Evolutionary conservation across 805 yeast species (phyloP), one percentile per base, ranked within the genome.

Genomic region (Spathaspora gorwiae): DNA sequence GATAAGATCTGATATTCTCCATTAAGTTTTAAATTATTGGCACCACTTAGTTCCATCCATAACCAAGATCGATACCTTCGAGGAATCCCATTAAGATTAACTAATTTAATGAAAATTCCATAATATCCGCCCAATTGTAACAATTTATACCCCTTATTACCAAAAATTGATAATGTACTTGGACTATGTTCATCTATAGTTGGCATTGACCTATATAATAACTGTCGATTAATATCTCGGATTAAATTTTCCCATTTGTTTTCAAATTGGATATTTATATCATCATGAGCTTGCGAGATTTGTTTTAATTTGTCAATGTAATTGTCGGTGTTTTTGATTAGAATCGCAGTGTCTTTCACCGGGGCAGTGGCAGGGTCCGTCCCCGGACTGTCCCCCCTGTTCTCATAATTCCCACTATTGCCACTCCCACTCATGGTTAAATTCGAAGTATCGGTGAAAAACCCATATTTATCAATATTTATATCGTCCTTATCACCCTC

Each of bases 21-120:
- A 3, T 80, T 79, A 5, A 70, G 66, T 37, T 60, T 61, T 3
- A 72, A 47, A 39, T 61, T 59, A 46, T 65, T 65, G 0, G 81
- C 78, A 0, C 81, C 82, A 3, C 76, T 68, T n/a, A 80, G 64
- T 49, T 79, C 80, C 10, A 70, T 58, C 84, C 84, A 79, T 8
- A 79, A 59, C 32, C 62, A 58, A 15, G 76, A 64, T 6, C 83
- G 60, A 46, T 75, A 68, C 26, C 68, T 69, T 39, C 69, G 62
- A 0, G 83, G 81, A 1, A 80, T 68, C 0, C 84, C 84, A 24
- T 46, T 45, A 26, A 61, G 60, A 29, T 60, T 54, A 3, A 76
- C 71, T 12, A 79, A 59, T 11, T 52, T 59, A 1, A 50, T 51
- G 35, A 72, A 39, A 14, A 26, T 30, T 6, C 12, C 11, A 29